Conservation (phyloP, 2,329 filamentous ascomycete genomes). For the Aulographum hederae region DNA sequence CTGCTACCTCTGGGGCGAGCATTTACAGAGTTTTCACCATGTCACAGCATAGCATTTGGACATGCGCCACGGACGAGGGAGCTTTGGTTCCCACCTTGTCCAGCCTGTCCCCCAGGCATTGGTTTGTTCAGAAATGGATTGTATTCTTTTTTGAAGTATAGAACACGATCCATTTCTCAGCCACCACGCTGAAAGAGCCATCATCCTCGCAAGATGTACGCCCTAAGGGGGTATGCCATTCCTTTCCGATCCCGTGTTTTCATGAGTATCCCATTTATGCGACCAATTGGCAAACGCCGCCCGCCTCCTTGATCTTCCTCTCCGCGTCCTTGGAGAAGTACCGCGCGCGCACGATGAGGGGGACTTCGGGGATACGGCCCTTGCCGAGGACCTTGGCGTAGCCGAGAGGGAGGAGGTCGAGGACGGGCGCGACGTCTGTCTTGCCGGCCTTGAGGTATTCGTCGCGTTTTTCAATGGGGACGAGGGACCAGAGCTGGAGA, state of each 20-base stretch:
- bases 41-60: too few relatives aligned
- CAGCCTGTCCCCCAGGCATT: too few relatives aligned
- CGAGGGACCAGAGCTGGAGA: slow-evolving; percentile 75
- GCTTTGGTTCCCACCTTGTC: too few relatives aligned
- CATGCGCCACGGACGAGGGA: too few relatives aligned
- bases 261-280: slow-evolving; percentile 43
- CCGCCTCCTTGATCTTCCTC: slow-evolving; percentile 97
- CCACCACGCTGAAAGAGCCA: slow-evolving; percentile 31
- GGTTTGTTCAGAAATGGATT: slow-evolving; percentile 34
- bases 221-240: not conserved
- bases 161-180: slow-evolving; percentile 27
- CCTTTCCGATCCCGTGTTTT: not conserved
- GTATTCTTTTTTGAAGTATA: slow-evolving; percentile 17
- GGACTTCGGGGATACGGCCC: slow-evolving; percentile 84
- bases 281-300: slow-evolving; percentile 89
- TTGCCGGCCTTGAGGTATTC: slow-evolving; percentile 69
- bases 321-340: slow-evolving; percentile 94
- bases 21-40: too few relatives aligned
- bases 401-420: slow-evolving; percentile 92
- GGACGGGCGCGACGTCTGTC: slow-evolving; percentile 85
- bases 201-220: slow-evolving; percentile 1
- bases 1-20: too few relatives aligned
- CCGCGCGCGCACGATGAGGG: slow-evolving; percentile 83
- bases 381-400: slow-evolving; percentile 99
- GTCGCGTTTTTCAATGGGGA: slow-evolving; percentile 83